A percentile compares a stretch with the other conserved stretches of the same genome.
phyloP scores from a whole-genome alignment of 2,329 filamentous ascomycete genomes.

The Alternaria angustiovoidea region DNA sequence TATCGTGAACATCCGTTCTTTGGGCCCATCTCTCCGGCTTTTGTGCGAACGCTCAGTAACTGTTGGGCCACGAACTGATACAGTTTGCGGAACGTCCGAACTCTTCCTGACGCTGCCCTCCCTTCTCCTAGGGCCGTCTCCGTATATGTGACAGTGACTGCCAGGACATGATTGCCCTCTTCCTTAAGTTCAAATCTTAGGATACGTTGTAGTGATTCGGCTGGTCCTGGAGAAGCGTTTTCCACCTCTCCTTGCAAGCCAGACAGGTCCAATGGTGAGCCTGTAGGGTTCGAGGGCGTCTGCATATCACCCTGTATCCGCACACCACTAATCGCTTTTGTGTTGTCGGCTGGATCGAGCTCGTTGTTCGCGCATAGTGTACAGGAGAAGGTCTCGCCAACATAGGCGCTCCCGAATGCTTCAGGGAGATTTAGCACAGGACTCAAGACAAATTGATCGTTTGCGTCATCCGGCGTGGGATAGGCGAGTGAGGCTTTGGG shows the following conservation, averaged over 20 bases:
- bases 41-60: conserved; percentile 88
- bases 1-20: conserved; percentile 62
- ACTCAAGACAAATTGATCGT: conserved; percentile 64
- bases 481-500: conserved; percentile 74
- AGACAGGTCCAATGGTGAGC: conserved; percentile 66
- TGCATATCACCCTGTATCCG: conserved; percentile 94
- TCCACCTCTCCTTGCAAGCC: conserved; percentile 54
- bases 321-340: conserved; percentile 72
- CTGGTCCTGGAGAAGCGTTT: conserved; percentile 58
- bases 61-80: conserved; percentile 97
- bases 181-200: conserved; percentile 90
- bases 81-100: conserved; percentile 89
- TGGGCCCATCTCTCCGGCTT: conserved; percentile 71
- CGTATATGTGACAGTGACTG: conserved; percentile 92
- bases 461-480: conserved; percentile 59
- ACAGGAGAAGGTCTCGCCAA: conserved; percentile 93
- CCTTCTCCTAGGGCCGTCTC: conserved; percentile 71
- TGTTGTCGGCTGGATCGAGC: conserved; percentile 52
- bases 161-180: conserved; percentile 91
- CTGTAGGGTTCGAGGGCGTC: conserved; percentile 75
- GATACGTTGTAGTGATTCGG: conserved; percentile 79
- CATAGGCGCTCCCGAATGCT: conserved; percentile 92
- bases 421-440: conserved; percentile 82
- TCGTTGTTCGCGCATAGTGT: conserved; percentile 98
- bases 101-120: conserved; percentile 65